Conservation (phyloP, 352 stramenopile species). For the Phytophthora brassicae region DNA sequence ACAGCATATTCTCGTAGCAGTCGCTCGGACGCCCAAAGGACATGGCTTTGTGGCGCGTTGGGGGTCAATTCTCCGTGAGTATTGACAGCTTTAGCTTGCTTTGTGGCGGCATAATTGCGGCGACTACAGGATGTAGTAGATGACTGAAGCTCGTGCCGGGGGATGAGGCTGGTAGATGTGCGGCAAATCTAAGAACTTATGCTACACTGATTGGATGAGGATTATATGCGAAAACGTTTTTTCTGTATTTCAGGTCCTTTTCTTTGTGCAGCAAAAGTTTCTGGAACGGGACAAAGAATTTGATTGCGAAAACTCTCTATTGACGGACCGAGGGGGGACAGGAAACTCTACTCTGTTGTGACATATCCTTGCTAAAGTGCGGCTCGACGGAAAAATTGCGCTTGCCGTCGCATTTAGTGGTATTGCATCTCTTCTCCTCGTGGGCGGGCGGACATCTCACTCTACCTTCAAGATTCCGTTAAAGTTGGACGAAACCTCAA, state of each 20-base stretch:
- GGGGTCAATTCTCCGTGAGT: too few species aligned
- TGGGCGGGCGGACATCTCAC: constrained; percentile 29
- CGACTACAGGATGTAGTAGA: not conserved
- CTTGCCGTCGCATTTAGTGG: constrained; percentile 37
- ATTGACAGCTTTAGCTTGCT: not conserved
- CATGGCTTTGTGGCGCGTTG: not conserved
- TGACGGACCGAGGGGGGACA: too few species aligned
- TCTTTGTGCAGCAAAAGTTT: not conserved
- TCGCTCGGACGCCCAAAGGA: not conserved
- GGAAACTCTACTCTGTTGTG: too few species aligned
- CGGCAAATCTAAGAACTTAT: not conserved
- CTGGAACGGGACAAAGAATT: not conserved
- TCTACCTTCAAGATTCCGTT: constrained; percentile 44
- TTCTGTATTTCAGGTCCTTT: not conserved
- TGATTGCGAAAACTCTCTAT: not conserved
- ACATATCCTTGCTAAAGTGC: too few species aligned
- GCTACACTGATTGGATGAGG: not conserved
- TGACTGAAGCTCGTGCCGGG: not conserved
- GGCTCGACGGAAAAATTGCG: too few species aligned
- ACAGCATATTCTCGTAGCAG: not conserved
- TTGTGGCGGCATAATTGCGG: not conserved
- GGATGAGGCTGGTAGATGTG: not conserved
- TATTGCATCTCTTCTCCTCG: constrained; percentile 32
- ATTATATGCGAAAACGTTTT: not conserved
- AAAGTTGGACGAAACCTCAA: too few species aligned